A percentile compares a stretch with the other conserved stretches of the same genome.
Evolutionary conservation across 148 eudicot species (phyloP).

Genomic region (Nyssa sinensis): DNA sequence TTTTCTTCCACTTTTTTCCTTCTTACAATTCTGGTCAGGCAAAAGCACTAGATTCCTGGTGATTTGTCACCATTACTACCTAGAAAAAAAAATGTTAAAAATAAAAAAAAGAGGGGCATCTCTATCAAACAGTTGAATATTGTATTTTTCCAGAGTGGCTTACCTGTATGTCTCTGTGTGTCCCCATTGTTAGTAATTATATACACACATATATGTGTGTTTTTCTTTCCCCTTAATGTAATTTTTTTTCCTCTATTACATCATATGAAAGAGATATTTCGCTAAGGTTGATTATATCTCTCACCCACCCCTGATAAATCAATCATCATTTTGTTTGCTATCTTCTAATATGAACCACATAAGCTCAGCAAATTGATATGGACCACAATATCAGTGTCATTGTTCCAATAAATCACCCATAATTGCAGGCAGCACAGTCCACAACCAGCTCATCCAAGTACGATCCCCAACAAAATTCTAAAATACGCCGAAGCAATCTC

Average conservation of each 20-base stretch:
- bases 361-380: slow-evolving; percentile 18
- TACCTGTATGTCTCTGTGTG: slow-evolving; percentile 6
- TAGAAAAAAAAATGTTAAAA: slow-evolving; percentile 6
- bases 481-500: not conserved
- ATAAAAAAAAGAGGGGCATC: slow-evolving; percentile 8
- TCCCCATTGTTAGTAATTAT: not conserved
- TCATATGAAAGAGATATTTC: slow-evolving; percentile 11
- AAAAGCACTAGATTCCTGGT: slow-evolving; percentile 52
- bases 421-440: not conserved
- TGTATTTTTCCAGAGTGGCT: slow-evolving; percentile 29
- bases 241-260: not conserved
- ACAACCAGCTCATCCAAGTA: slow-evolving; percentile 11
- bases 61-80: slow-evolving; percentile 38
- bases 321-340: not conserved
- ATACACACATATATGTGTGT: not conserved
- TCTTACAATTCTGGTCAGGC: slow-evolving; percentile 29
- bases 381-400: slow-evolving; percentile 25
- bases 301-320: slow-evolving; percentile 19
- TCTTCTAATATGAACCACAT: slow-evolving; percentile 18
- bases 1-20: slow-evolving; percentile 23
- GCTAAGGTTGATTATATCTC: slow-evolving; percentile 8
- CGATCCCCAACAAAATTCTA: slow-evolving; percentile 12
- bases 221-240: not conserved
- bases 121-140: slow-evolving; percentile 24
- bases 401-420: not conserved